Percentiles rank a stretch among this genome's conserved stretches.
These are phyloP conservation scores for Agastache rugosa DNA, from an alignment of 257 asterid species.

Conservation along the genomic window DNA sequence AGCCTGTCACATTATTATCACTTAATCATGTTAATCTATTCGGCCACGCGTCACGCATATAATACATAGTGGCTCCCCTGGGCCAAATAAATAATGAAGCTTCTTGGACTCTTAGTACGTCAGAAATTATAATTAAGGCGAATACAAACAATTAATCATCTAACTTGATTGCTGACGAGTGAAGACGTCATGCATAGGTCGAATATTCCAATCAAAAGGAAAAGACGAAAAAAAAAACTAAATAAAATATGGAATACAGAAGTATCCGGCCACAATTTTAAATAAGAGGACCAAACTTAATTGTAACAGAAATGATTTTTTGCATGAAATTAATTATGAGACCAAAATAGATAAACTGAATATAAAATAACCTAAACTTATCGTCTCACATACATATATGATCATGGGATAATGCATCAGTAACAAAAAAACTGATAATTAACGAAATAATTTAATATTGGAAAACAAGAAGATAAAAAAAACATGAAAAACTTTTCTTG, in stretches of 20 bases:
- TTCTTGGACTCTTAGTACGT: slow-evolving; percentile 23
- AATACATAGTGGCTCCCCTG: background rate
- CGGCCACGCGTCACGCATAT: slow-evolving; percentile 17
- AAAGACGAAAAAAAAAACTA: background rate
- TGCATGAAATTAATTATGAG: background rate
- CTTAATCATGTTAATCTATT: slow-evolving; percentile 14
- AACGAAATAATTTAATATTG: slow-evolving; percentile 26
- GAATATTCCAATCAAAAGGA: slow-evolving; percentile 20
- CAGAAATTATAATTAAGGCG: slow-evolving; percentile 11
- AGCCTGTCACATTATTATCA: slow-evolving; percentile 1
- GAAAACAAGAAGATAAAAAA: slow-evolving; percentile 36
- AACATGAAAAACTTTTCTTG: slow-evolving; percentile 34
- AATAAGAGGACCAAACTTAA: background rate
- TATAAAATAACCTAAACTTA: background rate
- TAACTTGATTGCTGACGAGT: background rate
- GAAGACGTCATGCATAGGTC: no score
- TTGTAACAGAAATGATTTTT: background rate
- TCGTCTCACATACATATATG: slow-evolving; percentile 2
- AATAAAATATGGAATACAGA: background rate
- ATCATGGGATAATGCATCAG: slow-evolving; percentile 21
- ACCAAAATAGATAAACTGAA: background rate
- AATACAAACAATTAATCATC: slow-evolving; percentile 20
- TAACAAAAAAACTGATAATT: slow-evolving; percentile 32
- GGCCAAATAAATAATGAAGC: slow-evolving; percentile 20
- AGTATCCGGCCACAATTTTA: background rate